Evolutionary conservation across 2,329 filamentous ascomycete genomes (phyloP), one percentile per base, ranked within the genome.

Genomic region (Pseudogymnoascus sp.): DNA sequence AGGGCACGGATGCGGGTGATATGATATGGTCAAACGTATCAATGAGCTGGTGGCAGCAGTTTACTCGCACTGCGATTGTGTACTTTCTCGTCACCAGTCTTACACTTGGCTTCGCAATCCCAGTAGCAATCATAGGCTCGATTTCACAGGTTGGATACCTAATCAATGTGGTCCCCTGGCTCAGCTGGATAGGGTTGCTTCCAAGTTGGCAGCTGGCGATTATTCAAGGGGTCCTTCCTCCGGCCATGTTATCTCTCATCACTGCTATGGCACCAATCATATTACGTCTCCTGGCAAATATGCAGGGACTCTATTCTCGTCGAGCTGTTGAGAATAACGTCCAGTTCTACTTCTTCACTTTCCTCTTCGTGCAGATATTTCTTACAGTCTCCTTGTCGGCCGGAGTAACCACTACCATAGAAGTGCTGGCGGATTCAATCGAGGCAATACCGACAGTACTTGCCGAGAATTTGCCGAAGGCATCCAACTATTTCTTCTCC

Each of bases 31-130:
- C 26, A 66, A 97, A 97, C 72, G 91, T 97, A 85, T 91, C 90
- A 0, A 88, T 96, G 68, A 85, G 82, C 59, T 97, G 92, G 92
- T 97, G 91, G 91, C 86, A 92, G 65, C 83, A 88, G 63, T 94
- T 92, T 79, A 70, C 91, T 31, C 84, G 91, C 12, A 86, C 85
- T 2, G 81, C 78, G 3, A 29, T 29, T 29, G 26, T 29, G 26
- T 29, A 29, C 26, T 29, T 29, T 29, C 26, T 29, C 26, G 26
- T 29, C 26, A 4, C 26, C 26, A 29, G 2, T 29, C 26, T 29
- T 3, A 29, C 26, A 29, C 26, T 29, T 29, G 26, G 26, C 26
- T 29, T 29, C 26, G 26, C 26, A 29, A 2, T 29, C 26, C 26
- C 26, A 29, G 26, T 29, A 1, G 26, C 26, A 29, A 29, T 29